Conservation (phyloP, 2,329 filamentous ascomycete genomes). For the Aspergillus sp. region DNA sequence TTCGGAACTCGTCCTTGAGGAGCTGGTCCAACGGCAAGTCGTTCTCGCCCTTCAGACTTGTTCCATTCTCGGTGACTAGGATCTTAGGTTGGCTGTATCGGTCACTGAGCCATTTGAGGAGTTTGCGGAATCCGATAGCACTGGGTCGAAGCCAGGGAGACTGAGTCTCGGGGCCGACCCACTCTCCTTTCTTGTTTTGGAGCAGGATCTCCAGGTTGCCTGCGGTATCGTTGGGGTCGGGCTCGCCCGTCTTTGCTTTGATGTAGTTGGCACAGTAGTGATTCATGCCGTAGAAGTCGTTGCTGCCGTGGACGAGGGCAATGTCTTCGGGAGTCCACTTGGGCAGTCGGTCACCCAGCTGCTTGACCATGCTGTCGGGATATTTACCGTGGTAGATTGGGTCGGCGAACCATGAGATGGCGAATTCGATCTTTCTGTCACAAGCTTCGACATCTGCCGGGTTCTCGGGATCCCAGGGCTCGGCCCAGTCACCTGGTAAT, state of each 20-base stretch:
- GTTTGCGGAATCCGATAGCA: slow-evolving; percentile 71
- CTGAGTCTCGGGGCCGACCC: slow-evolving; percentile 79
- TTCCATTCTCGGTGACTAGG: slow-evolving; percentile 88
- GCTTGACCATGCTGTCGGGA: slow-evolving; percentile 77
- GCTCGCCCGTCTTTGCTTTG: slow-evolving; percentile 64
- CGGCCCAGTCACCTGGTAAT: slow-evolving; percentile 66
- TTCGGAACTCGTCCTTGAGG: slow-evolving; percentile 77
- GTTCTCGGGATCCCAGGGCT: slow-evolving; percentile 79
- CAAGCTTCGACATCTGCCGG: slow-evolving; percentile 72
- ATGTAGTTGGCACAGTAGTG: slow-evolving; percentile 90
- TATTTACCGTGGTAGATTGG: slow-evolving; percentile 83
- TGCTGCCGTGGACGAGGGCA: slow-evolving; percentile 76
- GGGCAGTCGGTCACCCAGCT: slow-evolving; percentile 76
- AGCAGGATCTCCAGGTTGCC: slow-evolving; percentile 75
- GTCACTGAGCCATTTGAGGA: slow-evolving; percentile 74
- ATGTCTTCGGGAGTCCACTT: slow-evolving; percentile 70
- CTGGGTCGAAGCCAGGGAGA: slow-evolving; percentile 77
- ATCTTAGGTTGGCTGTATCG: slow-evolving; percentile 75
- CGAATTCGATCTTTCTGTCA: slow-evolving; percentile 80
- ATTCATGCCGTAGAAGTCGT: slow-evolving; percentile 95
- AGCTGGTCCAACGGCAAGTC: slow-evolving; percentile 69
- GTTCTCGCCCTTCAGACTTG: slow-evolving; percentile 79
- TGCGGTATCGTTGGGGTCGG: slow-evolving; percentile 65
- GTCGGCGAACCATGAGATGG: slow-evolving; percentile 85
- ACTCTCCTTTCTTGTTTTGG: slow-evolving; percentile 68